Evolutionary conservation across 805 yeast species (phyloP), one percentile per base, ranked within the genome.

Genomic region (Yarrowia deformans): DNA sequence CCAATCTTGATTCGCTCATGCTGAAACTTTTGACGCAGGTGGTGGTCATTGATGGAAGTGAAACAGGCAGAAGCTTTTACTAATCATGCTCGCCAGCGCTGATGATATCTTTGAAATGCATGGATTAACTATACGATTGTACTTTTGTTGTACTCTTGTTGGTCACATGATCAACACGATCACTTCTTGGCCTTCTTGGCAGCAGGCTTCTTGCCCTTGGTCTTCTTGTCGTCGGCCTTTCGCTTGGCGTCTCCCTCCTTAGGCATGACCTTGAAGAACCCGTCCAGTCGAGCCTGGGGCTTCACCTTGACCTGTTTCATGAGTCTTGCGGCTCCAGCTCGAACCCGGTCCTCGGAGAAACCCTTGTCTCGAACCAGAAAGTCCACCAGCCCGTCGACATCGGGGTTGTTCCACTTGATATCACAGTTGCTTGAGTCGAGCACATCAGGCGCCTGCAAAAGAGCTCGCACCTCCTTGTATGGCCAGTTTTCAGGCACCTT

Each of bases 401-500:
- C 90, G 0, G 99, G 99, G 70, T 90, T 93, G 2, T 77, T 79
- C 98, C 98, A 95, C 77, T 93, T 92, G 74, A 95, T 77, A 2
- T 85, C 85, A 10, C 91, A 81, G 0, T 87, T 88, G 1, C 81
- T 79, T 1, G 90, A 88, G 45, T 84, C 83, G 42, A 82, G 76
- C 3, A 93, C 91, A 37, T 94, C 98, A 0, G 99, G 98, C 23
- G 88, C 81, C 74, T 88, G 78, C 76, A 95, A 94, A 58, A 95
- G 81, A 71, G 90, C 87, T 75, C 98, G 85, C 2, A 97, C 98
- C 73, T 90, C 97, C 70, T 86, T 86, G 75, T 83, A 93, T 1
- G 97, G 97, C 98, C 98, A 95, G 74, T 91, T 88, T 75, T 93
- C 98, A 1, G 99, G 98, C 34, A 95, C 84, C 75, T 88, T 89